Evolutionary conservation across 1,139 yeast species (phyloP).

Genomic region (Pichia sp.): DNA sequence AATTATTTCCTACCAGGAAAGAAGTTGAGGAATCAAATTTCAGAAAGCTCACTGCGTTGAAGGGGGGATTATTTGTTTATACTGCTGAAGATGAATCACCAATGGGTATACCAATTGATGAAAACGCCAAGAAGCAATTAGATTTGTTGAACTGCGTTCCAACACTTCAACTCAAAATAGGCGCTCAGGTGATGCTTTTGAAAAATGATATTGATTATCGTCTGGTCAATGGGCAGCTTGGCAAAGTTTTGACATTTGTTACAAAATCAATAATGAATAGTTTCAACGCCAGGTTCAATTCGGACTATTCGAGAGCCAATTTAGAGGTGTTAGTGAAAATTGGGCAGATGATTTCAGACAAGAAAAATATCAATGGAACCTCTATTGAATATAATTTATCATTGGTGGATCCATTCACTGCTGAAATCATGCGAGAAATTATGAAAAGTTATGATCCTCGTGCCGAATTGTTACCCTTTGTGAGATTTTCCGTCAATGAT

Average conservation of each 20-base stretch:
- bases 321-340: slow-evolving; percentile 3
- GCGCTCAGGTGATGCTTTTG: slow-evolving; percentile 94
- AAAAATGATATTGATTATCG: slow-evolving; percentile 64
- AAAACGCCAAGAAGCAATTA: slow-evolving; percentile 10
- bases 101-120: slow-evolving; percentile 8
- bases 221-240: slow-evolving; percentile 86
- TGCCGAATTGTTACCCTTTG: slow-evolving; percentile 36
- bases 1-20: slow-evolving; percentile 61
- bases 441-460: slow-evolving; percentile 9
- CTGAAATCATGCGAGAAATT: slow-evolving; percentile 29
- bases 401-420: slow-evolving; percentile 28
- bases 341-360: slow-evolving; percentile 3
- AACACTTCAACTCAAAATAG: slow-evolving; percentile 53
- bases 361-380: neutral
- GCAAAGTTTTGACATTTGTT: slow-evolving; percentile 64
- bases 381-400: slow-evolving; percentile 21
- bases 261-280: slow-evolving; percentile 12
- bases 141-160: slow-evolving; percentile 65
- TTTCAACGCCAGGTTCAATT: slow-evolving; percentile 10
- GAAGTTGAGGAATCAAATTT: slow-evolving; percentile 70
- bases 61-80: slow-evolving; percentile 32
- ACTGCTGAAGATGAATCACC: slow-evolving; percentile 41
- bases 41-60: slow-evolving; percentile 38
- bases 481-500: slow-evolving; percentile 38
- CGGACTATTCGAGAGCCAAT: slow-evolving; percentile 1